These are phyloP conservation scores for Suhomyces prunicola DNA, from an alignment of 805 yeast genomes.

Conservation along the genomic window DNA sequence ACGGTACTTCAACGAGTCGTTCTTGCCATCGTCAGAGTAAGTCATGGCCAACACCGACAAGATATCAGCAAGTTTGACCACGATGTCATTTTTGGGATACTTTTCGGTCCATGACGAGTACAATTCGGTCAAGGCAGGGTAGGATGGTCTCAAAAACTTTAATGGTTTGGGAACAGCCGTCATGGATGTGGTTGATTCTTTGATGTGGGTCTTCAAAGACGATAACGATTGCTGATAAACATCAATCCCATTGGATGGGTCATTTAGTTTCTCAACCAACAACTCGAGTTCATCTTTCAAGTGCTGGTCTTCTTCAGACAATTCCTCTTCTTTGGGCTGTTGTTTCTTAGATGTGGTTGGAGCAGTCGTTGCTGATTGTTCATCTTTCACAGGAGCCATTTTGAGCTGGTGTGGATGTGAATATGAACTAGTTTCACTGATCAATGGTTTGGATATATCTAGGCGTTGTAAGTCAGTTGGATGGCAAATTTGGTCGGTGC, in stretches of 20 bases:
- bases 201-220: slow-evolving; percentile 70
- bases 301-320: slow-evolving; percentile 89
- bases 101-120: slow-evolving; percentile 63
- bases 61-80: slow-evolving; percentile 73
- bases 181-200: slow-evolving; percentile 96
- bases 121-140: slow-evolving; percentile 60
- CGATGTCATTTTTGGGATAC: slow-evolving; percentile 21
- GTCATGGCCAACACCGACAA: slow-evolving; percentile 95
- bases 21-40: slow-evolving; percentile 73
- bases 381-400: slow-evolving; percentile 39
- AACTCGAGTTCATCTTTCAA: slow-evolving; percentile 82
- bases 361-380: slow-evolving; percentile 5
- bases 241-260: slow-evolving; percentile 51
- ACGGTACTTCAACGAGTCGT: slow-evolving; percentile 79
- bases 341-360: slow-evolving; percentile 20
- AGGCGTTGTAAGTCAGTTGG: neutral
- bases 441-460: neutral
- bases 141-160: slow-evolving; percentile 89
- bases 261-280: slow-evolving; percentile 76
- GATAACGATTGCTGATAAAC: slow-evolving; percentile 47
- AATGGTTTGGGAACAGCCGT: slow-evolving; percentile 99
- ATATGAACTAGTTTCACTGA: neutral
- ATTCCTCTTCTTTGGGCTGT: slow-evolving; percentile 62
- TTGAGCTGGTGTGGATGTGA: slow-evolving; percentile 1
- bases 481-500: slow-evolving; percentile 4